Base-by-base conservation (phyloP, 768 basidiomycete genomes). In the Phylloporus scabripes region DNA sequence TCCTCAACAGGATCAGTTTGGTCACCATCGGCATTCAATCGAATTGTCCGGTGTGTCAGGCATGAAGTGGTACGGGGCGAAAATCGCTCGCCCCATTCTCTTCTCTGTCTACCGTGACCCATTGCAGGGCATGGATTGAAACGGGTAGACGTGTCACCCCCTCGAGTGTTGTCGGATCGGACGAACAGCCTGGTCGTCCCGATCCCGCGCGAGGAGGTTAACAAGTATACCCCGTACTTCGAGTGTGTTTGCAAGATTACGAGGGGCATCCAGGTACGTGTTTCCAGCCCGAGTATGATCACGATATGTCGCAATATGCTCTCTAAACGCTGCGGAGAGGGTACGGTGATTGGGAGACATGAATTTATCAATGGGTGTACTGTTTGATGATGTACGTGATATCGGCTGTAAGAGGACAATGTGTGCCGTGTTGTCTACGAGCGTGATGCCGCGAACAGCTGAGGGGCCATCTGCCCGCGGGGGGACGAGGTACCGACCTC, bases 1-100 rank as follows among this genome's bases (percentile, higher is more conserved):
- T 85, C 82, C 56, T 81, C 81, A n/a, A 79, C 80, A 0, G 75
- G 74, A 2, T 80, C 70, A 49, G 83, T 75, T 59, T 83, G 80
- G 51, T 85, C 78, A 0, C 84, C 83, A 58, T 85, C 80, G 2
- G 74, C 65, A 51, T 72, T 64, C 2, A 73, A 55, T 32, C 65
- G 63, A 9, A 68, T 71, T 75, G 54, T 15, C 36, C 9, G 39
- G 11, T 7, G 43, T 54, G 46, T 55, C 39, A 61, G 46, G 52
- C 28, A 42, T 28, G 26, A 42, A 52, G 44, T 9, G 9, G 24
- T 10, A 20, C 8, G 3, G 3, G 28, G n/a, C 23, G 23, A 12
- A 38, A 49, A 54, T 10, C n/a, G 45, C 67, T 45, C 50, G 66
- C 62, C 60, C 64, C 66, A 65, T 44, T 67, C 65, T 46, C 69